These are phyloP conservation scores for Spiromastix sp. DNA, from an alignment of 2,329 filamentous ascomycete genomes.

Conservation along the genomic window DNA sequence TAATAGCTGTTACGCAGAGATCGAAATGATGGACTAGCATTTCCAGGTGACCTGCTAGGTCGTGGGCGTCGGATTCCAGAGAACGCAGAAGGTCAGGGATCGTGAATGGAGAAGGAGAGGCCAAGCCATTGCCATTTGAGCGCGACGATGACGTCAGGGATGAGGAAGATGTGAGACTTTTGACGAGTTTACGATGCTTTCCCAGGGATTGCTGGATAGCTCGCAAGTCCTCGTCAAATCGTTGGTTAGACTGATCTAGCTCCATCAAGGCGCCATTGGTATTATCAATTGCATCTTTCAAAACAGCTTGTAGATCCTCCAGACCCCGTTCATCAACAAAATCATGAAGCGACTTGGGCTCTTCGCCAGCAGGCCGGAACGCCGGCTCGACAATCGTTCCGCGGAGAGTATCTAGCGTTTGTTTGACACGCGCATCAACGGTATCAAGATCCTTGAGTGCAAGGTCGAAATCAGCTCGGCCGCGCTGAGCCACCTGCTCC, in stretches of 20 bases:
- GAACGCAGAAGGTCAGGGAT: conserved; percentile 48
- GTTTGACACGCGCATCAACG: conserved; percentile 46
- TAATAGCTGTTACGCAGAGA: conserved; percentile 80
- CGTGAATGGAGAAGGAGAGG: conserved; percentile 25
- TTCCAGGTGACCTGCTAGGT: conserved; percentile 71
- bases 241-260: conserved; percentile 43
- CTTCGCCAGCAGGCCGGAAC: conserved; percentile 39
- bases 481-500: conserved; percentile 31
- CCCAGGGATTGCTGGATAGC: conserved; percentile 50
- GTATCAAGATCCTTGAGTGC: conserved; percentile 48
- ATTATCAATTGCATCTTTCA: conserved; percentile 51
- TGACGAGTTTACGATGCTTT: conserved; percentile 28
- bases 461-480: conserved; percentile 35
- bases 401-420: conserved; percentile 44
- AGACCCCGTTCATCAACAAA: conserved; percentile 57
- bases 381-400: conserved; percentile 49
- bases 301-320: conserved; percentile 44
- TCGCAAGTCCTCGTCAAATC: conserved; percentile 65
- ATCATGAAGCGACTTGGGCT: conserved; percentile 50
- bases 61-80: conserved; percentile 64
- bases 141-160: conserved; percentile 24
- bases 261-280: conserved; percentile 51
- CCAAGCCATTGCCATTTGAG: conserved; percentile 19
- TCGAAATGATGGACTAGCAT: conserved; percentile 84
- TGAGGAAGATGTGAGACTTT: conserved; percentile 11